Evolutionary conservation across 495 filamentous ascomycete species (phyloP).

Genomic region (Chaetomium fimeti): DNA sequence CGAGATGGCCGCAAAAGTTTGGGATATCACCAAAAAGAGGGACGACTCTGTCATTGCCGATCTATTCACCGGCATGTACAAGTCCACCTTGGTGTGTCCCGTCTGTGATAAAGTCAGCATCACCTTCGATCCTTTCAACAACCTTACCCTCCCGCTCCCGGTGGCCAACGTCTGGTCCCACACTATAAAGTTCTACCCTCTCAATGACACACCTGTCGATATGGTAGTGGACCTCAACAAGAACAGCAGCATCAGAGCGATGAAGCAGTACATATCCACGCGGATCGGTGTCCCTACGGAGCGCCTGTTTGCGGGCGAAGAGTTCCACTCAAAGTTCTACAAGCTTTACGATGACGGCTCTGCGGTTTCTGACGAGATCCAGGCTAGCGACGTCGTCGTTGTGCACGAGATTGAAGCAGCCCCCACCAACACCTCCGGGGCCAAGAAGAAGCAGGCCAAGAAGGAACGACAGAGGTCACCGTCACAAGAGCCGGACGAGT

Average conservation of each 20-base stretch:
- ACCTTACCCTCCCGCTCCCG: slow-evolving; percentile 84
- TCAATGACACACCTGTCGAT: slow-evolving; percentile 61
- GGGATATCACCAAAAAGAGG: slow-evolving; percentile 86
- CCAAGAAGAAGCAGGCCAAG: slow-evolving; percentile 45
- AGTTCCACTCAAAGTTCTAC: slow-evolving; percentile 79
- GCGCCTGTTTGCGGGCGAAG: slow-evolving; percentile 70
- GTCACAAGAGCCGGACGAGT: slow-evolving; percentile 51
- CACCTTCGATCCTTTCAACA: slow-evolving; percentile 97
- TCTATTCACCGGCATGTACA: slow-evolving; percentile 95
- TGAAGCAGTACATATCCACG: slow-evolving; percentile 75
- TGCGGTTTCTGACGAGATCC: slow-evolving; percentile 68
- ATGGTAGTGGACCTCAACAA: slow-evolving; percentile 87
- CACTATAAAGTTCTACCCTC: slow-evolving; percentile 69
- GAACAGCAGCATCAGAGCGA: slow-evolving; percentile 63
- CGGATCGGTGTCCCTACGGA: slow-evolving; percentile 60
- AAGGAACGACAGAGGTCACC: slow-evolving; percentile 46
- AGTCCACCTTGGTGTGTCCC: slow-evolving; percentile 91
- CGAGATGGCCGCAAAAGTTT: slow-evolving; percentile 79
- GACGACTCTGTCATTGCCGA: slow-evolving; percentile 95
- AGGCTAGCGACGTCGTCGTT: slow-evolving; percentile 60
- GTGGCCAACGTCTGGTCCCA: slow-evolving; percentile 74
- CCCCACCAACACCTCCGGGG: slow-evolving; percentile 71
- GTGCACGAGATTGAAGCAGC: slow-evolving; percentile 76
- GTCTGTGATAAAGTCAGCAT: slow-evolving; percentile 93
- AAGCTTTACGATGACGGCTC: slow-evolving; percentile 69